Evolutionary conservation across 106 monocot species (phyloP).

Genomic region (Ottelia alismoides): DNA sequence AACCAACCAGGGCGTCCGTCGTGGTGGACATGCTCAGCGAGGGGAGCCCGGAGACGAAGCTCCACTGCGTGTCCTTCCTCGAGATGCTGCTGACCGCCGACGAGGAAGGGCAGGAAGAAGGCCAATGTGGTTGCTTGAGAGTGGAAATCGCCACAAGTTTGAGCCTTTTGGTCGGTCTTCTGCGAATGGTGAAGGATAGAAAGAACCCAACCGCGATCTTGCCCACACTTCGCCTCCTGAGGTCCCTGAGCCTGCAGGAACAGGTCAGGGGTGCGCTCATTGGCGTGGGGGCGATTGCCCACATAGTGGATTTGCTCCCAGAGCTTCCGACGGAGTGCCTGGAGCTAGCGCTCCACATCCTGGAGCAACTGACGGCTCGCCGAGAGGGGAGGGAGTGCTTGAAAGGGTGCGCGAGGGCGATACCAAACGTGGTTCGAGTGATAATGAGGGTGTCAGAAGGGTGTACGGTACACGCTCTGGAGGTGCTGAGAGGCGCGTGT

Average conservation of each 20-base stretch:
- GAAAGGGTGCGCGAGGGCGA: slow-evolving; percentile 41
- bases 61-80: too few species aligned
- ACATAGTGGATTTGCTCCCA: slow-evolving; percentile 44
- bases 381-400: slow-evolving; percentile 35
- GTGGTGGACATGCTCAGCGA: slow-evolving; percentile 64
- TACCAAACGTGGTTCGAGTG: slow-evolving; percentile 38
- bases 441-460: slow-evolving; percentile 65
- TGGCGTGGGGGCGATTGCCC: slow-evolving; percentile 39
- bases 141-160: slow-evolving; percentile 36
- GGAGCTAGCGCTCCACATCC: too few species aligned
- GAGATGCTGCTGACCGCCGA: slow-evolving; percentile 27
- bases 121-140: neutral
- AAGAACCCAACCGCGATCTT: slow-evolving; percentile 17
- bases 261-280: too few species aligned
- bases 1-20: slow-evolving; percentile 52
- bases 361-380: slow-evolving; percentile 28
- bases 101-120: slow-evolving; percentile 27
- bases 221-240: slow-evolving; percentile 33
- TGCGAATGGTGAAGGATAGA: slow-evolving; percentile 40
- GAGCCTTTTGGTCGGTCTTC: too few species aligned
- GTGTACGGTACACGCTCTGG: slow-evolving; percentile 43
- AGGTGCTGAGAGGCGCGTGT: too few species aligned
- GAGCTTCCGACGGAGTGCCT: slow-evolving; percentile 21
- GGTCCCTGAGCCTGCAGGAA: slow-evolving; percentile 11
- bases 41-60: slow-evolving; percentile 48